Evolutionary conservation across 352 stramenopile species (phyloP), one percentile per base, ranked within the genome.

Genomic region (Globisporangium iwayamae): DNA sequence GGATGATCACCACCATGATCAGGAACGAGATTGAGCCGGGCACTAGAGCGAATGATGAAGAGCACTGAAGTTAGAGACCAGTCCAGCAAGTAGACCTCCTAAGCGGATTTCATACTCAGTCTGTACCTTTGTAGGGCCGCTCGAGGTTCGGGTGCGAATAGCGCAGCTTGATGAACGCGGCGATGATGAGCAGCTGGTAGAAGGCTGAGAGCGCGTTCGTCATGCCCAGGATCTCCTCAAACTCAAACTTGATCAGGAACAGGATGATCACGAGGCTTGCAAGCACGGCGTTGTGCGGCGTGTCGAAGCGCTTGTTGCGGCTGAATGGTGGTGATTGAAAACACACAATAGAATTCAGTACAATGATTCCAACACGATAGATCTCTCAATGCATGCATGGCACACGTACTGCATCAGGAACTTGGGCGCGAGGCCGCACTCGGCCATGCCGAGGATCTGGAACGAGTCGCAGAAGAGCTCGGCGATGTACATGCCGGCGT

Each of bases 381-480:
- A 14, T 11, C 63, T 28, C 20, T 75, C 64, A 36, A 36, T 8
- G 13, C 36, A 41, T 14, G 14, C 36, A 41, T 4, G 4, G 90
- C 11, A 36, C 87, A 72, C 45, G 89, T n/a, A 90, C 89, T 62
- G 85, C 22, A 83, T 79, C 47, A 98, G 87, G 25, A 94, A 78
- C 22, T 81, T 80, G 10, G 91, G 92, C 11, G 96, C 70, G 38
- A 97, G 82, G 3, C 92, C 93, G 39, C 85, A 81, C 64, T 98
- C 84, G 6, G 90, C 77, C 82, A 90, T 87, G 30, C 75, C 78
- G 32, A 77, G 69, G 25, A 98, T 67, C 72, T 97, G 89, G 63
- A 92, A 98, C 34, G 91, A 85, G 75, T 98, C 94, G 7, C 78
- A 81, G n/a, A 86, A 96, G 54, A 98, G 89, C 72, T 98, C 93